Conservation (phyloP, 352 stramenopile genomes). For the Phytophthora hibernalis region DNA sequence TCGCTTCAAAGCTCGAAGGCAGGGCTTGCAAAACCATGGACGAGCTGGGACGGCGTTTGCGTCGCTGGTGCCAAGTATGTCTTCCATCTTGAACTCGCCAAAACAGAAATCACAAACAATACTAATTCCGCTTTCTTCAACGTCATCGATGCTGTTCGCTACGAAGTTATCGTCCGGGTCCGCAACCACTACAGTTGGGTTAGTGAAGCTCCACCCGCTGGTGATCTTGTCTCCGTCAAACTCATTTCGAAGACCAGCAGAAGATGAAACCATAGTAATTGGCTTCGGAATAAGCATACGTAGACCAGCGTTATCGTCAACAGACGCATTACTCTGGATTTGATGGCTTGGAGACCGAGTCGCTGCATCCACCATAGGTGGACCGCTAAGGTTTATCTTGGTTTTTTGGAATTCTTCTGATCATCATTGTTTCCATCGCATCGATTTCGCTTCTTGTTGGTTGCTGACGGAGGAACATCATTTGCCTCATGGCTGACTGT, state of each 20-base stretch:
- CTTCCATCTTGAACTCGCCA: conserved; percentile 73
- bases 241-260: conserved; percentile 26
- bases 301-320: conserved; percentile 19
- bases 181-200: conserved; percentile 42
- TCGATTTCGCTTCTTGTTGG: conserved; percentile 35
- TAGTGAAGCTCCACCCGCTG: conserved; percentile 30
- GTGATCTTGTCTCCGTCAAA: conserved; percentile 31
- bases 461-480: neutral
- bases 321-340: conserved; percentile 19
- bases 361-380: conserved; percentile 12
- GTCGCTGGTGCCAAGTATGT: conserved; percentile 56
- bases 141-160: conserved; percentile 26
- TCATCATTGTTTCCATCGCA: conserved; percentile 8
- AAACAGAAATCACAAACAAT: conserved; percentile 86
- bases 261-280: conserved; percentile 34
- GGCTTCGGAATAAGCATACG: conserved; percentile 39
- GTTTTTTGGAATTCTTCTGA: conserved; percentile 17
- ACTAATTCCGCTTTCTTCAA: conserved; percentile 56
- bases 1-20: conserved; percentile 72
- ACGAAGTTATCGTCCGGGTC: conserved; percentile 51
- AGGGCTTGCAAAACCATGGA: conserved; percentile 79
- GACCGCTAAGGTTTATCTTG: conserved; percentile 19
- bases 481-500: conserved; percentile 6
- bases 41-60: conserved; percentile 50
- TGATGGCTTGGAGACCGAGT: conserved; percentile 4